Base-by-base conservation (phyloP, 2,329 filamentous ascomycete genomes). In the Aspergillus jensenii region DNA sequence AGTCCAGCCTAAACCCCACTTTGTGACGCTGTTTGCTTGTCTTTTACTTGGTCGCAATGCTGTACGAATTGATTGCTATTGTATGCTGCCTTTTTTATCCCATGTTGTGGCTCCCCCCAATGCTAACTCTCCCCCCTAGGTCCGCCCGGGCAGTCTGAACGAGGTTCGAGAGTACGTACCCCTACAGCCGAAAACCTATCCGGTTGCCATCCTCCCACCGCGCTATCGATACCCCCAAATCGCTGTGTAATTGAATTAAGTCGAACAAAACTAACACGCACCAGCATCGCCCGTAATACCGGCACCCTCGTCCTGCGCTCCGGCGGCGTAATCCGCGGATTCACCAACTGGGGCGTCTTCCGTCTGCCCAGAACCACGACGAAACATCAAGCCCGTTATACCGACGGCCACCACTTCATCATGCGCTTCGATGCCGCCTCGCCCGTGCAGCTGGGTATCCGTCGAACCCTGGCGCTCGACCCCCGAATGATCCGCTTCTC, bases 41-140 rank as follows among this genome's bases (percentile, higher is more conserved):
- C 21, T 21, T 58, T 21, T 39, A 39, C 12, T 44, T 23, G 15
- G 8, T 55, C 23, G 25, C 35, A 60, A 97, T 99, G 95, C 82
- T 99, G 79, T 99, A 99, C 83, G 95, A 99, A 81, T 82, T 98
- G 72, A 95, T 99, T 77, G 95, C 90, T 76, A 89, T 97, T 79
- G 95, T 97, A 80, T 71, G 89, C 80, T 52, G 5, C 11, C 15
- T 12, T 7, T 11, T n/a, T 48, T 8, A n/a, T 37, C 12, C 14
- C 12, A 17, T 14, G 33, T 39, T 8, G 46, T 35, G 14, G 23
- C 31, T 14, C 25, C 45, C 33, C 58, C 8, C 12, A 23, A 54
- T 66, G 52, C 64, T 59, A 47, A 56, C 52, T 53, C 50, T 56
- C 73, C n/a, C 25, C 43, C n/a, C 7, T 27, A 98, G 95, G 92